Conservation (phyloP, 176 grass and related monocot genomes). For the Ananas comosus region DNA sequence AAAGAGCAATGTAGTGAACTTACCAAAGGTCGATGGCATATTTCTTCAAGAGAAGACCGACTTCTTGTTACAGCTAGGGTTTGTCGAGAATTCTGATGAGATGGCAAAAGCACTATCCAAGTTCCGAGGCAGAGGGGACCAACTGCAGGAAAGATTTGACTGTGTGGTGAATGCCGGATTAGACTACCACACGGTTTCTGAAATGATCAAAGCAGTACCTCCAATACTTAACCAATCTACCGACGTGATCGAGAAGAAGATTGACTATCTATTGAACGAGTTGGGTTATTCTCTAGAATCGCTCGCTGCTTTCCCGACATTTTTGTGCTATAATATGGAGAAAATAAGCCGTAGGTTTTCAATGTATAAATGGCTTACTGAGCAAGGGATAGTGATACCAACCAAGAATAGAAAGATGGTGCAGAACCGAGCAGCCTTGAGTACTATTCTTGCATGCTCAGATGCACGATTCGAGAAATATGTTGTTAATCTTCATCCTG, state of each 20-base stretch:
- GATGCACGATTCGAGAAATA: conserved; percentile 35
- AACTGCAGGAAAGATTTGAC: conserved; percentile 44
- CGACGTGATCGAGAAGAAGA: conserved; percentile 34
- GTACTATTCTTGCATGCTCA: conserved; percentile 37
- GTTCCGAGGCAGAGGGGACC: conserved; percentile 34
- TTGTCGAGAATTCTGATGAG: conserved; percentile 40
- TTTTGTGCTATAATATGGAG: conserved; percentile 39
- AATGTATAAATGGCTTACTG: conserved; percentile 37
- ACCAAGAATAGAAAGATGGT: conserved; percentile 13
- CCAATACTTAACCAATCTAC: conserved; percentile 32
- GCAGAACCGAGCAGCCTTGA: conserved; percentile 29
- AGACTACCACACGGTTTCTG: conserved; percentile 28
- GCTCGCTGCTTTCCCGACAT: conserved; percentile 28
- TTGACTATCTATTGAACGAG: conserved; percentile 40
- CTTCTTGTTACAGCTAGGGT: conserved; percentile 46
- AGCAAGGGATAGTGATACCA: conserved; percentile 20
- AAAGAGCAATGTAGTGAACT: conserved; percentile 4
- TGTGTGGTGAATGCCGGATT: conserved; percentile 38
- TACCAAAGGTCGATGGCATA: conserved; percentile 12
- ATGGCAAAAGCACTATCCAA: conserved; percentile 35
- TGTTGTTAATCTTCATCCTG: conserved; percentile 43
- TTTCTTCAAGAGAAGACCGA: conserved; percentile 42
- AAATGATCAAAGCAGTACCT: conserved; percentile 39
- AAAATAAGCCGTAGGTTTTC: conserved; percentile 46
- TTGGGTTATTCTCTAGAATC: conserved; percentile 32